Base-by-base conservation (phyloP, 257 asterid genomes). In the Cynanchum wilfordii region DNA sequence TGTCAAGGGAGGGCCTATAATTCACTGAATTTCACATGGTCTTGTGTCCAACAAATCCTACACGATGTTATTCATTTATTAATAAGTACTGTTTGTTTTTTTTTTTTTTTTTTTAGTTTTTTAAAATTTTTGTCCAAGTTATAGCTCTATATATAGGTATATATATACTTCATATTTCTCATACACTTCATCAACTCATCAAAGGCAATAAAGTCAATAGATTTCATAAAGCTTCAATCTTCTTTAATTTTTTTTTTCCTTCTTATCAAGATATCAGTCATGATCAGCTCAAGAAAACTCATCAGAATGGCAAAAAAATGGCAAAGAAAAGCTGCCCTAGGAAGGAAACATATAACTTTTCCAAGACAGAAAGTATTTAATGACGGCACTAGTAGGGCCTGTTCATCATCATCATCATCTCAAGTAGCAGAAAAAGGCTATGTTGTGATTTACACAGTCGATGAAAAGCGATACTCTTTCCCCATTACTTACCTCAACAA, bases 361-460 rank as follows among this genome's bases (percentile, higher is more conserved):
- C 76, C 73, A 11, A 44, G 10, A 17, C n/a, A n/a, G n/a, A n/a
- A n/a, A n/a, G n/a, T n/a, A n/a, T n/a, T n/a, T n/a, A n/a, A n/a
- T n/a, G n/a, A n/a, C n/a, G n/a, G n/a, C n/a, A n/a, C n/a, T n/a
- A 70, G 7, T n/a, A 36, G 42, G 16, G 4, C 51, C 9, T 50
- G 38, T 24, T 12, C 40, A 4, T 11, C 66, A 3, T 30, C 54
- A 27, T 25, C 58, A 16, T n/a, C n/a, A n/a, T n/a, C n/a, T n/a
- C n/a, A n/a, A n/a, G 54, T 73, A 59, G 77, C 29, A 10, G 68
- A 47, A 29, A 72, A 55, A 55, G 79, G 83, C 36, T 77, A 70
- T 49, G 58, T 79, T 65, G 74, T 72, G 11, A 51, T 71, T 42
- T 66, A 79, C 70, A 71, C 77, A 4, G 27, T 44, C 19, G 66